These are phyloP conservation scores for Lasiosphaeris hirsuta DNA, from an alignment of 495 filamentous ascomycete genomes.

Conservation along the genomic window DNA sequence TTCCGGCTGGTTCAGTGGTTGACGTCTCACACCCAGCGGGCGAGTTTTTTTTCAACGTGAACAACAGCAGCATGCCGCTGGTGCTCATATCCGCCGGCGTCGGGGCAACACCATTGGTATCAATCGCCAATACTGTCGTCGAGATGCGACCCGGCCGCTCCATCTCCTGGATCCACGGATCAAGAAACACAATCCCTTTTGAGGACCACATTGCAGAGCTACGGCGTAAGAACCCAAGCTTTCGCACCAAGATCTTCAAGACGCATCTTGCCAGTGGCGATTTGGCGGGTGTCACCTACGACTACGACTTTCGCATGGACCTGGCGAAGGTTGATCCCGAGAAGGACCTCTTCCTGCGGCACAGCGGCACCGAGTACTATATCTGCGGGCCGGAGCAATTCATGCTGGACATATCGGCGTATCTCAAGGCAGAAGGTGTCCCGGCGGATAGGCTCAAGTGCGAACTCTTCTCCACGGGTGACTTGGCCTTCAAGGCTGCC, in stretches of 20 bases:
- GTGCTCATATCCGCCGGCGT: constrained; percentile 70
- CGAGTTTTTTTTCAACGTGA: constrained; percentile 62
- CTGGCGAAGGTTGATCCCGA: constrained; percentile 49
- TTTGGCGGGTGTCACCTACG: constrained; percentile 52
- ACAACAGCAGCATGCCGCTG: constrained; percentile 44
- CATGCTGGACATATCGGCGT: constrained; percentile 56
- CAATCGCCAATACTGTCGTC: constrained; percentile 61
- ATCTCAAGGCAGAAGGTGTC: constrained; percentile 53
- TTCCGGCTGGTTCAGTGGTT: constrained; percentile 56
- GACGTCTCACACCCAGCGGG: constrained; percentile 65
- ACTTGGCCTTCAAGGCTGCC: constrained; percentile 23
- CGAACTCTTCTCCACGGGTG: constrained; percentile 67
- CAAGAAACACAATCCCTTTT: constrained; percentile 51
- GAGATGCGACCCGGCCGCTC: constrained; percentile 41
- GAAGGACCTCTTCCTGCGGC: constrained; percentile 50
- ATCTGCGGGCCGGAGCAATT: constrained; percentile 66
- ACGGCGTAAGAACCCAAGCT: constrained; percentile 28
- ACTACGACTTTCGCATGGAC: constrained; percentile 54
- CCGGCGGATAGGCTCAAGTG: constrained; percentile 53
- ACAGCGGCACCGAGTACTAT: constrained; percentile 59
- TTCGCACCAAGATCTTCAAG: constrained; percentile 42
- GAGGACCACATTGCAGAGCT: constrained; percentile 47
- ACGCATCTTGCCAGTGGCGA: constrained; percentile 41
- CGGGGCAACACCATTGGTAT: constrained; percentile 63
- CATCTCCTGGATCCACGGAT: constrained; percentile 62